A percentile compares a stretch with the other conserved stretches of the same genome.
Conservation (phyloP, 306 rosid species). For the Prunus mume region DNA sequence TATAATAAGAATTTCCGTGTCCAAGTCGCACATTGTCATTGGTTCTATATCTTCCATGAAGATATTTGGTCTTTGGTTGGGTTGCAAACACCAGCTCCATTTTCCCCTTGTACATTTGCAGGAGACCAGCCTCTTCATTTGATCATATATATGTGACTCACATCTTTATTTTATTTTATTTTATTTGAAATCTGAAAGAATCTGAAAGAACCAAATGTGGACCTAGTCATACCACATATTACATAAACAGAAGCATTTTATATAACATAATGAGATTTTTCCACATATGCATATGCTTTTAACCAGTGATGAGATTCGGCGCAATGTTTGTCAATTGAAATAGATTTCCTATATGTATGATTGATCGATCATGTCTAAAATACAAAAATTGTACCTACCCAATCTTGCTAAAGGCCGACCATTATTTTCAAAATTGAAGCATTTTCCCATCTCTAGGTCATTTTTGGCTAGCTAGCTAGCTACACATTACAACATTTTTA, state of each 20-base stretch:
- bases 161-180: no score
- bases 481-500: neutral
- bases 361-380: neutral
- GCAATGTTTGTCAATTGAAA: neutral
- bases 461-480: neutral
- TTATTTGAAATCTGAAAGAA: neutral
- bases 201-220: neutral
- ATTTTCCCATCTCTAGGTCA: neutral
- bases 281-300: neutral
- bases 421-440: neutral
- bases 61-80: conserved; percentile 46
- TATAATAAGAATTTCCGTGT: conserved; percentile 26
- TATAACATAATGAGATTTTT: neutral
- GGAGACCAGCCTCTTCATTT: neutral
- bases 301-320: neutral
- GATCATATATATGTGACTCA: neutral
- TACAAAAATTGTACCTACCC: neutral
- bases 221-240: conserved; percentile 5
- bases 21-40: conserved; percentile 39
- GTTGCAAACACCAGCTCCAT: conserved; percentile 23
- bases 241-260: neutral
- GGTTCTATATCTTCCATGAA: conserved; percentile 52
- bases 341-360: neutral
- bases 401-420: neutral
- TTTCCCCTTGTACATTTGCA: neutral